These are phyloP conservation scores for Phoma sp. DNA, from an alignment of 2,329 filamentous ascomycete genomes.

Conservation along the genomic window DNA sequence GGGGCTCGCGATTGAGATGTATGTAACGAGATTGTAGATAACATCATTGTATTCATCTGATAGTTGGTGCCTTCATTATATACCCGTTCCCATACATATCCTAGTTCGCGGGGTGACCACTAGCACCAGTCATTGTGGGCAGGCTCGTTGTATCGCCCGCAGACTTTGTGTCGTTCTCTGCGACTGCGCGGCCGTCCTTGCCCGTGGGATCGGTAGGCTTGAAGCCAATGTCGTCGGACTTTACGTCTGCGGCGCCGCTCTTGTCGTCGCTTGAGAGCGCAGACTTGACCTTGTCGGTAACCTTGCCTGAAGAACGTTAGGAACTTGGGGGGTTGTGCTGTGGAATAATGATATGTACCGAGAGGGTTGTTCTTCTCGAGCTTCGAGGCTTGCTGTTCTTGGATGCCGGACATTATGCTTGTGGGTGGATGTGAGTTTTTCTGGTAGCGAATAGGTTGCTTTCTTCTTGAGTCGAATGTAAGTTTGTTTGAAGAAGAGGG, in stretches of 20 bases:
- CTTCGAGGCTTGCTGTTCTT: constrained; percentile 9
- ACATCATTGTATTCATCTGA: too few relatives aligned
- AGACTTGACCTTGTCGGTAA: constrained; percentile 9
- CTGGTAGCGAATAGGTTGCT: not conserved
- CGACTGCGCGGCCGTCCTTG: constrained; percentile 7
- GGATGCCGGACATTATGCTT: not conserved
- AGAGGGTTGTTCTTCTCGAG: constrained; percentile 9
- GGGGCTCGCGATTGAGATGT: not conserved
- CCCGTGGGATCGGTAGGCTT: constrained; percentile 2
- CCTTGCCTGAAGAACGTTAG: not conserved
- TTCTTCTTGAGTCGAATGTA: not conserved
- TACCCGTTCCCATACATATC: not conserved
- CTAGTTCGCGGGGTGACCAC: not conserved
- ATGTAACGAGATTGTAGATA: not conserved
- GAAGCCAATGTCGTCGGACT: constrained; percentile 11
- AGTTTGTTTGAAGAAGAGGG: not conserved
- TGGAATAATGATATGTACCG: too few relatives aligned
- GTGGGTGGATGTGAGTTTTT: not conserved
- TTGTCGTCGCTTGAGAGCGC: not conserved
- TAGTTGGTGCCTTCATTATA: too few relatives aligned
- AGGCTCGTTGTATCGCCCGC: constrained; percentile 5
- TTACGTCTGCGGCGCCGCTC: not conserved
- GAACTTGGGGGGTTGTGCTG: not conserved
- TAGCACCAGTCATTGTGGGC: constrained; percentile 8
- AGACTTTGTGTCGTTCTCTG: constrained; percentile 4